Evolutionary conservation across 2,329 filamentous ascomycete species (phyloP).

Genomic region (Byssoonygena ceratinophila): DNA sequence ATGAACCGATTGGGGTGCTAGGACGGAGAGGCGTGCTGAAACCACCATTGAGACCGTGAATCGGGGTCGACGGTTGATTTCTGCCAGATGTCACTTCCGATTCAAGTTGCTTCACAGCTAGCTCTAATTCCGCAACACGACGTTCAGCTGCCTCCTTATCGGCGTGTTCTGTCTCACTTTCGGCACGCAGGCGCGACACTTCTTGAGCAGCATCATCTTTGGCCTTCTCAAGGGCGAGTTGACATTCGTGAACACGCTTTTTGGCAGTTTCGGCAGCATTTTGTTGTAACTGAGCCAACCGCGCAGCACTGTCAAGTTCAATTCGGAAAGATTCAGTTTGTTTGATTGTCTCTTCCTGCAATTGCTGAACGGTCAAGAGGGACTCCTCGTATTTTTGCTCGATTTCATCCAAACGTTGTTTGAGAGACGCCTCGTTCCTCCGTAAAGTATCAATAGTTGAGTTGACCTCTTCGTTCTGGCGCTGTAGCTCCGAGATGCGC

Average conservation of each 20-base stretch:
- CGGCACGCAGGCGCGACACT: constrained; percentile 44
- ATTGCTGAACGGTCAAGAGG: constrained; percentile 67
- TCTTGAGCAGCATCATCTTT: constrained; percentile 54
- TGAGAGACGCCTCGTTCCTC: constrained; percentile 68
- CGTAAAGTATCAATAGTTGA: constrained; percentile 66
- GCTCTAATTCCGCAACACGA: constrained; percentile 55
- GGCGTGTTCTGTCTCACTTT: constrained; percentile 46
- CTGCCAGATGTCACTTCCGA: constrained; percentile 38
- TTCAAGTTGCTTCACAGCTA: constrained; percentile 51
- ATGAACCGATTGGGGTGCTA: constrained; percentile 40
- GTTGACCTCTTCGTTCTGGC: constrained; percentile 73
- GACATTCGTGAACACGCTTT: constrained; percentile 49
- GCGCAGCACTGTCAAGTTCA: constrained; percentile 68
- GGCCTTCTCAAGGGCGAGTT: constrained; percentile 46
- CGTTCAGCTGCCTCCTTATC: constrained; percentile 53
- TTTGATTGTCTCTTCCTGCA: constrained; percentile 71
- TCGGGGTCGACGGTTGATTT: constrained; percentile 44
- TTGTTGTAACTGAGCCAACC: constrained; percentile 63
- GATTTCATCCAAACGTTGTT: constrained; percentile 69
- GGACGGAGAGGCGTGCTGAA: constrained; percentile 42
- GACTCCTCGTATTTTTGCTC: constrained; percentile 80
- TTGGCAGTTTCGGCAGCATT: constrained; percentile 51
- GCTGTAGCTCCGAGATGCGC: constrained; percentile 76
- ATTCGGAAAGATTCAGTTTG: constrained; percentile 79
- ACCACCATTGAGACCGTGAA: constrained; percentile 42